Percentiles rank a stretch among this genome's conserved stretches.
phyloP scores from a whole-genome alignment of 257 asterid genomes.

The Echium plantagineum region DNA sequence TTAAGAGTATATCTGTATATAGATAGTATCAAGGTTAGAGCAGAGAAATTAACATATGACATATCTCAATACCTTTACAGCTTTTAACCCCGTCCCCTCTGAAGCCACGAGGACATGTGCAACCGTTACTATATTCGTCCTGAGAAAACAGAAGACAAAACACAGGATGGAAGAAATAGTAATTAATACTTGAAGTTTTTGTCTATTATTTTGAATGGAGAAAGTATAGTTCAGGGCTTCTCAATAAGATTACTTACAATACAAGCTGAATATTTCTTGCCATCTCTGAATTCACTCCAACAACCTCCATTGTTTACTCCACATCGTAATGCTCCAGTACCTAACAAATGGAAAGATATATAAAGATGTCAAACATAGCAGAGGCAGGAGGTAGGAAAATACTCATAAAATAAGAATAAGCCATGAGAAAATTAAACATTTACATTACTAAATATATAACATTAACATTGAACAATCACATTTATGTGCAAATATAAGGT shows the following conservation, averaged over 20 bases:
- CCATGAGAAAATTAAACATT: neutral
- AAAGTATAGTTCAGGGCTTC: neutral
- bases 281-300: constrained; percentile 68
- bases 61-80: constrained; percentile 57
- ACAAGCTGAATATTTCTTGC: constrained; percentile 84
- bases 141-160: constrained; percentile 11
- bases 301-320: constrained; percentile 83
- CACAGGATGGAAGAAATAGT: too few relatives aligned
- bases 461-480: neutral
- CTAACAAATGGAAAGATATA: constrained; percentile 26
- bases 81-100: constrained; percentile 72
- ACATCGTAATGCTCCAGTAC: constrained; percentile 83
- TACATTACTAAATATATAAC: neutral
- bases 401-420: neutral
- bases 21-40: neutral
- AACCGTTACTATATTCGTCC: constrained; percentile 76
- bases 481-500: neutral
- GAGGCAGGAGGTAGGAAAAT: too few relatives aligned
- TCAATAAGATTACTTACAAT: constrained; percentile 40
- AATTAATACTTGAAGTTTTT: too few relatives aligned
- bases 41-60: neutral
- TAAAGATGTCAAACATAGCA: neutral
- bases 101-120: constrained; percentile 91
- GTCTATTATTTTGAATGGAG: too few relatives aligned
- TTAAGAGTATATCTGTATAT: neutral